These are phyloP conservation scores for Candida andamanensis DNA, from an alignment of 805 yeast species.

Conservation along the genomic window DNA sequence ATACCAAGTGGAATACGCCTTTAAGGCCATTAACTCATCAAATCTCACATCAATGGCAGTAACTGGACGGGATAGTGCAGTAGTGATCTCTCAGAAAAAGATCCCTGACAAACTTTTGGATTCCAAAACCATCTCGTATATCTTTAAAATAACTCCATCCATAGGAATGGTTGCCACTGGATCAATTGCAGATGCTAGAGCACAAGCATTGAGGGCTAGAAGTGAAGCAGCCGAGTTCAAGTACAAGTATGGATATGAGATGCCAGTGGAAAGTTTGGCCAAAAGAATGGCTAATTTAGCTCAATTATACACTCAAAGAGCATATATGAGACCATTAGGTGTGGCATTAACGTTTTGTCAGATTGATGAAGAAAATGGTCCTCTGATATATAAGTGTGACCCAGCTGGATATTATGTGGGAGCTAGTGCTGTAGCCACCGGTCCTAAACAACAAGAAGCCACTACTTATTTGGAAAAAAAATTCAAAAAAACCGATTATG, in stretches of 20 bases:
- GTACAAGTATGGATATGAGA: conserved; percentile 92
- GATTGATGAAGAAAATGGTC: conserved; percentile 78
- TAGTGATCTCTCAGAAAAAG: conserved; percentile 89
- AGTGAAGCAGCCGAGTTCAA: conserved; percentile 94
- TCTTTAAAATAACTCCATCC: conserved; percentile 73
- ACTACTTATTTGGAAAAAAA: conserved; percentile 85
- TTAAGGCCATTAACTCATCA: conserved; percentile 91
- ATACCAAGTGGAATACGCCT: conserved; percentile 96
- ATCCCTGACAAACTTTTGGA: conserved; percentile 94
- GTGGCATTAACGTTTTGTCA: conserved; percentile 86
- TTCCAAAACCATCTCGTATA: conserved; percentile 77
- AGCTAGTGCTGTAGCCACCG: conserved; percentile 88
- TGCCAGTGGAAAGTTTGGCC: conserved; percentile 90
- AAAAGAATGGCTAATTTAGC: conserved; percentile 94
- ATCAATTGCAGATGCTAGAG: conserved; percentile 91
- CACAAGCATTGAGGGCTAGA: conserved; percentile 85
- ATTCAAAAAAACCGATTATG: conserved; percentile 63
- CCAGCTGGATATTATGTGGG: conserved; percentile 96
- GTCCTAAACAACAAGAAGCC: conserved; percentile 97
- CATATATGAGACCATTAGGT: conserved; percentile 97
- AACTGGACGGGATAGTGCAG: conserved; percentile 81
- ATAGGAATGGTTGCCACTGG: conserved; percentile 94
- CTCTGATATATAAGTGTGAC: conserved; percentile 86
- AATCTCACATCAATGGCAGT: conserved; percentile 87
- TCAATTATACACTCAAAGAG: conserved; percentile 94